Conservation (phyloP, 129 eudicot genomes). For the Lonicera japonica region DNA sequence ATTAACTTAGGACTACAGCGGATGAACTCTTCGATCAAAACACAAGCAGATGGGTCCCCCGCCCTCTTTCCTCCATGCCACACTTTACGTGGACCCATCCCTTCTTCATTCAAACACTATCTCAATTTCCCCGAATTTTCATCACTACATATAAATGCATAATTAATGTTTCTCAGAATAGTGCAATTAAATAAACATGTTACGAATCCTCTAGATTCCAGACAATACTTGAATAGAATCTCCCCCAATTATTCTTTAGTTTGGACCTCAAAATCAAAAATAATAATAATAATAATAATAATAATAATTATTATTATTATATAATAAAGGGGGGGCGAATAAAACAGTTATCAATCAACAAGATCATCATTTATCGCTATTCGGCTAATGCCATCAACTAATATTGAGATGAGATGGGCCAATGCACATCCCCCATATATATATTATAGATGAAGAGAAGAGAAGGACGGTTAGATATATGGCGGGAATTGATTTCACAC, state of each 20-base stretch:
- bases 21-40: too few relatives aligned
- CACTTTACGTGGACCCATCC: not conserved
- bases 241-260: not conserved
- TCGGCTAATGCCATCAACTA: not conserved
- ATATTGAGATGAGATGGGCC: not conserved
- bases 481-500: conserved; percentile 17
- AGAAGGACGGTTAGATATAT: conserved; percentile 16
- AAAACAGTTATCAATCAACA: not conserved
- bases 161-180: not conserved
- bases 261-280: not conserved
- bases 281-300: too few relatives aligned
- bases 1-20: too few relatives aligned
- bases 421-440: not conserved
- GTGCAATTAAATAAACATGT: not conserved
- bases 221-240: not conserved
- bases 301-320: too few relatives aligned
- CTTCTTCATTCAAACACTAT: not conserved
- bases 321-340: not conserved
- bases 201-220: not conserved
- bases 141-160: not conserved
- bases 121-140: not conserved
- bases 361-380: not conserved
- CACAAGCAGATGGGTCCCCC: not conserved
- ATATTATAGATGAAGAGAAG: not conserved
- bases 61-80: not conserved